phyloP scores from a whole-genome alignment of 257 asterid genomes.

The Leptodermis oblonga region DNA sequence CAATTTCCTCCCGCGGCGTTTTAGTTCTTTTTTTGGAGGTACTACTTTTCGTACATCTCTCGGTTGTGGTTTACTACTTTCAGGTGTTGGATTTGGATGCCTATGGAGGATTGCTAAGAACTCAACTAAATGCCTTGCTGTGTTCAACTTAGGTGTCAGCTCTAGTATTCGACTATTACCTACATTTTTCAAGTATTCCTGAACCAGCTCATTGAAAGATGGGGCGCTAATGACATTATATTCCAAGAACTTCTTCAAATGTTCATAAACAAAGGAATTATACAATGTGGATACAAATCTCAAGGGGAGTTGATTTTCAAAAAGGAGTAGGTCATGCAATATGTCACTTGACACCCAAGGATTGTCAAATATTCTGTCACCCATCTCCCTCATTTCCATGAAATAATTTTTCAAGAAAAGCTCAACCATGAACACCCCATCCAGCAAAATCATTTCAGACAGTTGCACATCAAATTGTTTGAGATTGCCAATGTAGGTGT shows the following conservation, averaged over 20 bases:
- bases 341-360: constrained; percentile 24
- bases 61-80: too few relatives aligned
- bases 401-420: constrained; percentile 23
- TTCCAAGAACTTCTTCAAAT: not conserved
- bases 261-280: not conserved
- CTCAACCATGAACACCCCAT: constrained; percentile 27
- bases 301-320: constrained; percentile 32
- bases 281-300: constrained; percentile 1
- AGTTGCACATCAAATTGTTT: not conserved
- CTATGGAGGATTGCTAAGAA: constrained; percentile 21
- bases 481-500: not conserved
- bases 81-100: not conserved
- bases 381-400: constrained; percentile 20
- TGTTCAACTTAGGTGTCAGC: not conserved
- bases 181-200: constrained; percentile 23
- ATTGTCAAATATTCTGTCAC: constrained; percentile 25
- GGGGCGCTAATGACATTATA: not conserved
- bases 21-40: not conserved
- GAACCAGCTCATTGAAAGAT: constrained; percentile 25
- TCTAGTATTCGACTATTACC: constrained; percentile 17
- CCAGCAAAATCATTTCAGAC: constrained; percentile 23
- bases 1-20: too few relatives aligned
- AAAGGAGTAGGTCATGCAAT: constrained; percentile 23
- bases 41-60: not conserved
- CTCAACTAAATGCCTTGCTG: constrained; percentile 28